A percentile compares a stretch with the other conserved stretches of the same genome.
Conservation (phyloP, 2,329 filamentous ascomycete genomes). For the Fusarium xyrophilum region DNA sequence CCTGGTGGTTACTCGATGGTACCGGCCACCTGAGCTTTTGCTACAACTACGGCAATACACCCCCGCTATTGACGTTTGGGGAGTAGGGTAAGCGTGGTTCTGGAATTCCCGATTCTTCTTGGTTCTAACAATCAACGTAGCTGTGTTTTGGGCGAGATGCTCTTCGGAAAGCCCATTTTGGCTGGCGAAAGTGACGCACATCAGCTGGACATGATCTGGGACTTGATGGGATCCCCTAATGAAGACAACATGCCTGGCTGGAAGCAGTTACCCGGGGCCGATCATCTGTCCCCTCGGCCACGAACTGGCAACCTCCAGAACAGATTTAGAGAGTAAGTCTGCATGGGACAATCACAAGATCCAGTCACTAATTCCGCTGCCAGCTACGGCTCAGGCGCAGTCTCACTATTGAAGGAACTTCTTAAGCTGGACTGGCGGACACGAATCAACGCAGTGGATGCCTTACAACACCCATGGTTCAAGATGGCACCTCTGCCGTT, state of each 20-base stretch:
- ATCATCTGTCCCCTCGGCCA: conserved; percentile 70
- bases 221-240: conserved; percentile 86
- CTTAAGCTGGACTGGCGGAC: conserved; percentile 87
- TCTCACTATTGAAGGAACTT: conserved; percentile 82
- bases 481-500: conserved; percentile 78
- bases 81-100: conserved; percentile 75
- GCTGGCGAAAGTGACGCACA: conserved; percentile 87
- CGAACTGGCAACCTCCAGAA: conserved; percentile 71
- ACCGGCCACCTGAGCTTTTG: conserved; percentile 90
- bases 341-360: background rate
- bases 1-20: conserved; percentile 97
- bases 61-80: conserved; percentile 98
- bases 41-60: conserved; percentile 90
- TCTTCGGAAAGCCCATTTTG: conserved; percentile 89
- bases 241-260: conserved; percentile 94
- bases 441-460: conserved; percentile 92
- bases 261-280: conserved; percentile 80
- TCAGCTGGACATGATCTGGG: conserved; percentile 93
- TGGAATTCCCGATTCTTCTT: background rate
- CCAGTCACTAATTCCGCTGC: conserved; percentile 26
- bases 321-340: conserved; percentile 73
- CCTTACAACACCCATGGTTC: conserved; percentile 92
- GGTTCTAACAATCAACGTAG: conserved; percentile 52
- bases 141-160: conserved; percentile 99
- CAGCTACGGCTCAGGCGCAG: conserved; percentile 71